Base-by-base conservation (phyloP, 768 basidiomycete genomes). In the Tylopilus subfusipes region DNA sequence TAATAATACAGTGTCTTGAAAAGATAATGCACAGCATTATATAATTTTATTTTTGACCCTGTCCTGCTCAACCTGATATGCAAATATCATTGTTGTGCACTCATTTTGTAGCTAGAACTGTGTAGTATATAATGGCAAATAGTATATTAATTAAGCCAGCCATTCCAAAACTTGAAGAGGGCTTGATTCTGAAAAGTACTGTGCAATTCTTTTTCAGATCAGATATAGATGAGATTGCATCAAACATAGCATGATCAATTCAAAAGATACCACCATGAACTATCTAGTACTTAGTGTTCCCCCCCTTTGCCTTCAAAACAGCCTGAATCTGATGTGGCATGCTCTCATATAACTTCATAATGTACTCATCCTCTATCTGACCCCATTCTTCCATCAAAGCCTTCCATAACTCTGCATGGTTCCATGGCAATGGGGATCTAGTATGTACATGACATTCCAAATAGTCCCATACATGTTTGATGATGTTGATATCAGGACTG, bases 401-500 rank as follows among this genome's bases (percentile, higher is more conserved):
- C 29, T 29, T 10, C 29, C 29, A 68, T 19, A 71, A 51, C 55
- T 72, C 61, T 21, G 58, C 38, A 12, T 38, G 5, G 40, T 60
- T 63, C 4, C n/a, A 29, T 21, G 63, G 65, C 2, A 57, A 16
- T 42, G 40, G 40, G 11, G 40, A 24, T 14, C 40, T 24, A 24
- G 14, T 24, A 42, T 25, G 19, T n/a, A 38, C 21, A 42, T 16
- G 22, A 42, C 7, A 5, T 14, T 42, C 6, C 12, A 42, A 24
- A 45, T 14, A 71, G 29, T 56, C 75, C 67, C 9, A 71, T 66
- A 27, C 67, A 34, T 47, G 27, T 7, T 44, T 12, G 2, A 47
- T 47, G 9, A 47, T 68, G 61, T 70, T 73, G n/a, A 74, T 62
- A 59, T 76, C 72, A 1, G 72, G 72, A 31, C 65, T 68, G 33